Conservation (phyloP, 1,284 basidiomycete genomes). For the Pseudozyma tsukubaensis region DNA sequence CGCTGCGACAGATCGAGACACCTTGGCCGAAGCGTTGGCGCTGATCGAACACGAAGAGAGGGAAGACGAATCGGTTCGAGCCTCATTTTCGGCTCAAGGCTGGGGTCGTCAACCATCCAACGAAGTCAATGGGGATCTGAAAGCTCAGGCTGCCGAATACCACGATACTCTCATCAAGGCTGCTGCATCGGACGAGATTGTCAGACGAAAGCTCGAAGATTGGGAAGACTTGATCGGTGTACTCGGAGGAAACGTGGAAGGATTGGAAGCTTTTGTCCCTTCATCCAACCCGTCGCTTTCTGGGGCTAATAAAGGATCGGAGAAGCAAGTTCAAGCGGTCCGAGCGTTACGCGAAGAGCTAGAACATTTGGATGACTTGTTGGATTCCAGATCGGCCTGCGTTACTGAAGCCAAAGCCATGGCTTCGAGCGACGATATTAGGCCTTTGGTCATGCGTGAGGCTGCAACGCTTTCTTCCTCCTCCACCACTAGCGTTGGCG, state of each 20-base stretch:
- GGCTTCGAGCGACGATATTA: slow-evolving; percentile 80
- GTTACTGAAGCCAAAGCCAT: slow-evolving; percentile 77
- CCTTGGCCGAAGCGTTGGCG: slow-evolving; percentile 84
- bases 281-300: slow-evolving; percentile 23
- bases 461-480: slow-evolving; percentile 71
- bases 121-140: slow-evolving; percentile 70
- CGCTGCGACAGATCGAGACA: slow-evolving; percentile 75
- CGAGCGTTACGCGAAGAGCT: slow-evolving; percentile 80
- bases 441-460: slow-evolving; percentile 77
- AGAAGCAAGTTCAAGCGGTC: slow-evolving; percentile 57
- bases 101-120: slow-evolving; percentile 72
- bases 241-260: slow-evolving; percentile 21
- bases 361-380: slow-evolving; percentile 83
- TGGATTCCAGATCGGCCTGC: slow-evolving; percentile 71
- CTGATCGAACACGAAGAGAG: slow-evolving; percentile 88
- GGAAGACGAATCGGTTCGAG: slow-evolving; percentile 78
- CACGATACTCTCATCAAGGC: slow-evolving; percentile 55
- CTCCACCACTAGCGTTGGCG: slow-evolving; percentile 62
- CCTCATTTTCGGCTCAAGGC: slow-evolving; percentile 73
- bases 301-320: slow-evolving; percentile 15
- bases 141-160: slow-evolving; percentile 49
- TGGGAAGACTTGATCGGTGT: slow-evolving; percentile 46
- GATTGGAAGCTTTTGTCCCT: slow-evolving; percentile 40
- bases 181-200: slow-evolving; percentile 46
- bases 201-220: slow-evolving; percentile 71